Conservation (phyloP, 768 basidiomycete species). For the Infundibulicybe gibba region DNA sequence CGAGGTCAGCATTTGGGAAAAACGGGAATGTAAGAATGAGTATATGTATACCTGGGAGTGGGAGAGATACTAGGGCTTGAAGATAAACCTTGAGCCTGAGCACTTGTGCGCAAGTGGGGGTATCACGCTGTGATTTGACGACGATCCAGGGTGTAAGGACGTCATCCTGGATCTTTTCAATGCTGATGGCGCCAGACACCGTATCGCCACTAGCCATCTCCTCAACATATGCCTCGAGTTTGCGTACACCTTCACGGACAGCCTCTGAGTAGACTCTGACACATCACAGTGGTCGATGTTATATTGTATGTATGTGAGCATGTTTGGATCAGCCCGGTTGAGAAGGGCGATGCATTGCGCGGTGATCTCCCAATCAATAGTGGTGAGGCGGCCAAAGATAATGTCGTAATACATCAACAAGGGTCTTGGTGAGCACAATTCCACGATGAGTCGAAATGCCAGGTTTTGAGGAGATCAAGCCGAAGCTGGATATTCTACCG, state of each 20-base stretch:
- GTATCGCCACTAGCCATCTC: no score
- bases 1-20: no score
- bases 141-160: conserved; percentile 96
- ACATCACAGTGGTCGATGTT: no score
- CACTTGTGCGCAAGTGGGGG: no score
- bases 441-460: conserved; percentile 98
- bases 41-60: no score
- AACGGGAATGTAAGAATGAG: no score
- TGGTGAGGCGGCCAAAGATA: no score
- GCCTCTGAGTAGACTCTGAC: conserved; percentile 95
- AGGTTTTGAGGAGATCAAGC: conserved; percentile 94
- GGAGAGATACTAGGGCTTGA: no score
- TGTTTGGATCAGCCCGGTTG: conserved; percentile 93
- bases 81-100: no score
- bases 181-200: no score
- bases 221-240: no score
- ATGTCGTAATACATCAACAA: conserved; percentile 98
- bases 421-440: conserved; percentile 98
- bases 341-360: conserved; percentile 96
- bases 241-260: conserved; percentile 93
- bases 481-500: conserved; percentile 90
- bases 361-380: conserved; percentile 96
- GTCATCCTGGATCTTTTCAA: conserved; percentile 96
- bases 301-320: no score
- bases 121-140: conserved; percentile 95